Conservation (phyloP, 257 asterid species). For the Fraxinus excelsior region DNA sequence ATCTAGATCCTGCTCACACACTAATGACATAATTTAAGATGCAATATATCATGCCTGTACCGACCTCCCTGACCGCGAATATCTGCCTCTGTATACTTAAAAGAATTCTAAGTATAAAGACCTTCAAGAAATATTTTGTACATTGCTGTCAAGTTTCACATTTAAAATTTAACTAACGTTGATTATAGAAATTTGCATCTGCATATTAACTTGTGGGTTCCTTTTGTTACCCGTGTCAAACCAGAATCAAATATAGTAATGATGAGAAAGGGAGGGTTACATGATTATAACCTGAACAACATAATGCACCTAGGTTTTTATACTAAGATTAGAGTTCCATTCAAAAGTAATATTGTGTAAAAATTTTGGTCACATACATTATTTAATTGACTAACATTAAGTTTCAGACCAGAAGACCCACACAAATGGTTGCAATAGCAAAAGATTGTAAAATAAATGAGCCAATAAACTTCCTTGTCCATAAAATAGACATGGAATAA, state of each 20-base stretch:
- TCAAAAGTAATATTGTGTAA: not conserved
- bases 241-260: not conserved
- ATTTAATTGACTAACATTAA: not conserved
- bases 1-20: too few relatives aligned
- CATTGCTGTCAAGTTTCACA: not conserved
- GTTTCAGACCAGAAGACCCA: not conserved
- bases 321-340: not conserved
- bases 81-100: not conserved
- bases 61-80: not conserved
- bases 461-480: not conserved
- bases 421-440: not conserved
- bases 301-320: not conserved
- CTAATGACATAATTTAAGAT: too few relatives aligned
- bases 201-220: not conserved
- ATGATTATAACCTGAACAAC: not conserved
- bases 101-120: not conserved
- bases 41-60: too few relatives aligned
- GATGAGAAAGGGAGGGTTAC: not conserved
- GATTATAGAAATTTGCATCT: not conserved
- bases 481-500: too few relatives aligned
- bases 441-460: not conserved
- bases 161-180: not conserved
- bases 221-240: not conserved
- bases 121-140: not conserved
- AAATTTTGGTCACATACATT: not conserved